phyloP scores from a whole-genome alignment of 2,329 filamentous ascomycete species.

The Malbranchea cinnamomea region DNA sequence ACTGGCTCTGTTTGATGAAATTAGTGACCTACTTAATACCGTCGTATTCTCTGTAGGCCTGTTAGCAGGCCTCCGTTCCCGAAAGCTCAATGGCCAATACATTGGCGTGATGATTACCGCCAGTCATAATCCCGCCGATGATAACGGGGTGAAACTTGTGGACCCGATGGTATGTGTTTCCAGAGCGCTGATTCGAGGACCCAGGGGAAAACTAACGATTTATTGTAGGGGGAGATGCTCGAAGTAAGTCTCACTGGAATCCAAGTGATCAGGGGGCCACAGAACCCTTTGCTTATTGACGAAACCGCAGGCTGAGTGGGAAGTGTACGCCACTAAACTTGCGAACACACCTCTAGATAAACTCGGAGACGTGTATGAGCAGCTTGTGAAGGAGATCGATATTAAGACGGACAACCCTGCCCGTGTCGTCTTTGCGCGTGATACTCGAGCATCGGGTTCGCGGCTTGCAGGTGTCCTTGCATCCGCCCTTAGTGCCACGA shows the following conservation, averaged over 20 bases:
- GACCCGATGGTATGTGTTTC: slow-evolving; percentile 60
- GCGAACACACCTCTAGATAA: slow-evolving; percentile 71
- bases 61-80: slow-evolving; percentile 73
- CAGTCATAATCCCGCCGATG: slow-evolving; percentile 76
- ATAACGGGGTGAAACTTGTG: slow-evolving; percentile 91
- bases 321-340: slow-evolving; percentile 70
- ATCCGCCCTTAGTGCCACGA: slow-evolving; percentile 63
- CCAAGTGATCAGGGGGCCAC: not conserved
- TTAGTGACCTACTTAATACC: slow-evolving; percentile 66
- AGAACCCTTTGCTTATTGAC: slow-evolving; percentile 4
- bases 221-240: slow-evolving; percentile 72
- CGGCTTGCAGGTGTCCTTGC: slow-evolving; percentile 65
- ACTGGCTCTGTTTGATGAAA: slow-evolving; percentile 16
- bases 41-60: slow-evolving; percentile 88
- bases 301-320: slow-evolving; percentile 58
- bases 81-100: slow-evolving; percentile 75
- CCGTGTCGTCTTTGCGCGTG: slow-evolving; percentile 76
- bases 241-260: slow-evolving; percentile 42
- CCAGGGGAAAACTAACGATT: not conserved
- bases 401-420: slow-evolving; percentile 56
- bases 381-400: slow-evolving; percentile 59
- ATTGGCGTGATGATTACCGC: slow-evolving; percentile 96
- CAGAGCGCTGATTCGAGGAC: slow-evolving; percentile 3
- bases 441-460: slow-evolving; percentile 84
- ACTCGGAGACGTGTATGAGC: slow-evolving; percentile 60